phyloP scores from a whole-genome alignment of 164 flowering plant genomes.

The Stephania yunnanensis region DNA sequence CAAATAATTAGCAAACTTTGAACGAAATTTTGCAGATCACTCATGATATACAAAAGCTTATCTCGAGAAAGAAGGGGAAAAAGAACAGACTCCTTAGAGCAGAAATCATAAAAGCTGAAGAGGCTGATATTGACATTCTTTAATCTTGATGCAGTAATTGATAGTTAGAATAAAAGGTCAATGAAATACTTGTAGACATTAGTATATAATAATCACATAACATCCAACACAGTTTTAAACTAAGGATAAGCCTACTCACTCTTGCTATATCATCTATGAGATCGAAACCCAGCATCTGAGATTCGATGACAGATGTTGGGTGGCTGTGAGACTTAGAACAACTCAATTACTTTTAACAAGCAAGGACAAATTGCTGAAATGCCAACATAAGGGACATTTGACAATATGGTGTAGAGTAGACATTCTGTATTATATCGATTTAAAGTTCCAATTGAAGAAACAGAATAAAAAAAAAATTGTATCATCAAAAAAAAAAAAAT shows the following conservation, averaged over 20 bases:
- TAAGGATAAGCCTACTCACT: too few species aligned
- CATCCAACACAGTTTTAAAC: background rate
- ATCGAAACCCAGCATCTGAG: background rate
- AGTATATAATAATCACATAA: background rate
- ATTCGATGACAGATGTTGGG: background rate
- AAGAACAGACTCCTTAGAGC: background rate
- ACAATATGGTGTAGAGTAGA: too few species aligned
- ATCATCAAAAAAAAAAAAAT: too few species aligned
- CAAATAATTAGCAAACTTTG: background rate
- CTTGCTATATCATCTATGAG: background rate
- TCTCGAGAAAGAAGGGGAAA: background rate
- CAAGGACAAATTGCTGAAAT: background rate
- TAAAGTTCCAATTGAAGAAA: too few species aligned
- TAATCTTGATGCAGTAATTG: background rate
- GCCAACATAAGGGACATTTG: background rate
- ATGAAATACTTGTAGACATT: background rate
- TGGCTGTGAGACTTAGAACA: background rate
- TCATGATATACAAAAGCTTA: background rate
- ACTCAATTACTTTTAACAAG: background rate
- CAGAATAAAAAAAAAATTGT: too few species aligned
- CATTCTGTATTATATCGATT: too few species aligned
- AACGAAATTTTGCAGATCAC: background rate
- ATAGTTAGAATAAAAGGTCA: background rate
- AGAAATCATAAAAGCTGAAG: background rate
- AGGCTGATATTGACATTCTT: background rate